These are phyloP conservation scores for Pleurozium schreberi DNA, from an alignment of 225 moss, liverwort and hornwort species.

Conservation along the genomic window DNA sequence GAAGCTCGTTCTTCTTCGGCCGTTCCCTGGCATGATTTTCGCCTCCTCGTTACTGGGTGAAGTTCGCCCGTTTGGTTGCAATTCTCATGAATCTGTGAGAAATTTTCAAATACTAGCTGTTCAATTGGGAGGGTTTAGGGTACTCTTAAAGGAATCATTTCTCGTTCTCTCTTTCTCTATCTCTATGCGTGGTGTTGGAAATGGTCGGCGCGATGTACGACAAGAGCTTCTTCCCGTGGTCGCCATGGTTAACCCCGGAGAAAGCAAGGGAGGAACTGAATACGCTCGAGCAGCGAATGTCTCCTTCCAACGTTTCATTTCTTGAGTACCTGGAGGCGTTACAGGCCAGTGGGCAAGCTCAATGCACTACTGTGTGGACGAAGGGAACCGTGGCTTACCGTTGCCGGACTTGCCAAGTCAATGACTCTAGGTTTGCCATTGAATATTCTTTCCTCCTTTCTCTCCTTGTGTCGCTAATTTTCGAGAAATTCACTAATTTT, in stretches of 20 bases:
- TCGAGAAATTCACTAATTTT: not conserved
- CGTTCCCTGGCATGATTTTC: not conserved
- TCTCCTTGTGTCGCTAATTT: not conserved
- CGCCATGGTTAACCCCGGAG: not conserved
- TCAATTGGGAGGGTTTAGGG: not conserved
- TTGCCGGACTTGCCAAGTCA: slow-evolving; percentile 76
- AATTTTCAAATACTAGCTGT: not conserved
- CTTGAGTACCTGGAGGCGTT: slow-evolving; percentile 19
- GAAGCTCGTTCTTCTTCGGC: not conserved
- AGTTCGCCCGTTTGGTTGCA: not conserved
- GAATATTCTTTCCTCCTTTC: not conserved
- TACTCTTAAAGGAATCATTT: not conserved
- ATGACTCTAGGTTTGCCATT: slow-evolving; percentile 66
- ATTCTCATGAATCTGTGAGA: not conserved
- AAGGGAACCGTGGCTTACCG: slow-evolving; percentile 84
- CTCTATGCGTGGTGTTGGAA: slow-evolving; percentile 30
- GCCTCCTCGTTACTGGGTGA: not conserved
- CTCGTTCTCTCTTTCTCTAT: not conserved
- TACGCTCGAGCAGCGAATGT: slow-evolving; percentile 13
- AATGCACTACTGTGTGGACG: slow-evolving; percentile 86
- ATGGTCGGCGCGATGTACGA: slow-evolving; percentile 15
- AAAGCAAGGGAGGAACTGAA: slow-evolving; percentile 10
- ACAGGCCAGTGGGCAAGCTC: slow-evolving; percentile 63
- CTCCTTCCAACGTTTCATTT: slow-evolving; percentile 12
- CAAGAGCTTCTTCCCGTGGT: not conserved